Base-by-base conservation (phyloP, 2,329 filamentous ascomycete species). In the Botrytis medusae region DNA sequence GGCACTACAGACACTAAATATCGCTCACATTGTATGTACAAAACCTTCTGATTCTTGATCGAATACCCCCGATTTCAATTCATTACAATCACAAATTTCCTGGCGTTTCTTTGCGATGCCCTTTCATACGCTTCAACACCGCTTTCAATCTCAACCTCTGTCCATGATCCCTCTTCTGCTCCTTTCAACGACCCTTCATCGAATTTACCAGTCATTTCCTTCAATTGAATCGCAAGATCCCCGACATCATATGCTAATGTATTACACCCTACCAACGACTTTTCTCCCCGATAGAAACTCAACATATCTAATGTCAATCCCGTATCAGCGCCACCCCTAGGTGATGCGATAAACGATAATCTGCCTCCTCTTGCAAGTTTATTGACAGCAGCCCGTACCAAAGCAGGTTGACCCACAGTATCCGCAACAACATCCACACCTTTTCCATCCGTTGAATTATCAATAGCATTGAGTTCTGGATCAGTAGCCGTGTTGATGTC, bases 141-240 rank as follows among this genome's bases (percentile, higher is more conserved):
- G 74, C 78, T 73, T 20, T 78, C 74, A 44, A 79, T 44, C 69
- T 73, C 69, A 8, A 77, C 65, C 44, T 76, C 64, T 25, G 57
- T 76, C 77, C 77, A 79, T 16, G 73, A 72, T 10, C 74, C 75
- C 14, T 73, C 72, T 29, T 48, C 62, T 18, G 72, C 54, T 37
- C 71, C 70, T 34, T 74, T 73, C 67, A 79, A 69, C 3, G 44
- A 37, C 0, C 75, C 76, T 0, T 62, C 46, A 25, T 79, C 77
- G 69, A 79, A 79, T 37, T 71, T 62, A 14, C 65, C 25, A 1
- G 68, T 73, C 79, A 91, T 90, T 87, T 86, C 86, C 73, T 89
- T 85, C 65, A 79, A 59, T 64, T 75, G 72, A 25, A 22, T 40
- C 2, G 75, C 78, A 67, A 76, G 73, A n/a, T 77, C 77, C 59